phyloP scores from a whole-genome alignment of 1,284 basidiomycete genomes.

The Apiotrichum montevideense region DNA sequence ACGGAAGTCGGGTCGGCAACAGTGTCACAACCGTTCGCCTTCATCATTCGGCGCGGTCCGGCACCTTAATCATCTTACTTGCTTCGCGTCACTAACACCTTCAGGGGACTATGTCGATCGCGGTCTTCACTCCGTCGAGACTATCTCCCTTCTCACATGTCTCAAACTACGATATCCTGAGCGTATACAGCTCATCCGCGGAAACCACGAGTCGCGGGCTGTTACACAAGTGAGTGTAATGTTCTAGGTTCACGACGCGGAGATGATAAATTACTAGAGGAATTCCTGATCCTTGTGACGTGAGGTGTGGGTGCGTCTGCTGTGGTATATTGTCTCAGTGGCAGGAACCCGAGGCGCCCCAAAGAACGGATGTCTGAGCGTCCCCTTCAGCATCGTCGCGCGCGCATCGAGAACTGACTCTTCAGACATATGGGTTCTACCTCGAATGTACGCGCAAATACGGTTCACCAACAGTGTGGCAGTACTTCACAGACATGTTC shows the following conservation, averaged over 20 bases:
- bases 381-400: background rate
- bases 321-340: slow-evolving; percentile 14
- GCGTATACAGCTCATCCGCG: slow-evolving; percentile 91
- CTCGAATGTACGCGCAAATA: slow-evolving; percentile 98
- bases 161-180: slow-evolving; percentile 96
- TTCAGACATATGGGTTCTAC: slow-evolving; percentile 97
- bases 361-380: slow-evolving; percentile 47
- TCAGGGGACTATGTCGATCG: slow-evolving; percentile 96
- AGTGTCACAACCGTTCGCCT: no score
- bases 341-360: slow-evolving; percentile 18
- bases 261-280: slow-evolving; percentile 36
- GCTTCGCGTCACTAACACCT: background rate
- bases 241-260: background rate
- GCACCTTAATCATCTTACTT: no score
- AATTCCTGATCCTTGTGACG: slow-evolving; percentile 31
- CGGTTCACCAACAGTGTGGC: slow-evolving; percentile 93
- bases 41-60: no score
- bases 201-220: slow-evolving; percentile 96
- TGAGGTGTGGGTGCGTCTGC: slow-evolving; percentile 8
- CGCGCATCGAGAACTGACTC: background rate
- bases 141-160: slow-evolving; percentile 93
- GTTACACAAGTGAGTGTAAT: slow-evolving; percentile 76
- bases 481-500: slow-evolving; percentile 99
- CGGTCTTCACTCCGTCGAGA: slow-evolving; percentile 95
- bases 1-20: no score